Evolutionary conservation across 116 monocot genomes (phyloP), one percentile per base, ranked within the genome.

Genomic region (Thalassia testudinum): DNA sequence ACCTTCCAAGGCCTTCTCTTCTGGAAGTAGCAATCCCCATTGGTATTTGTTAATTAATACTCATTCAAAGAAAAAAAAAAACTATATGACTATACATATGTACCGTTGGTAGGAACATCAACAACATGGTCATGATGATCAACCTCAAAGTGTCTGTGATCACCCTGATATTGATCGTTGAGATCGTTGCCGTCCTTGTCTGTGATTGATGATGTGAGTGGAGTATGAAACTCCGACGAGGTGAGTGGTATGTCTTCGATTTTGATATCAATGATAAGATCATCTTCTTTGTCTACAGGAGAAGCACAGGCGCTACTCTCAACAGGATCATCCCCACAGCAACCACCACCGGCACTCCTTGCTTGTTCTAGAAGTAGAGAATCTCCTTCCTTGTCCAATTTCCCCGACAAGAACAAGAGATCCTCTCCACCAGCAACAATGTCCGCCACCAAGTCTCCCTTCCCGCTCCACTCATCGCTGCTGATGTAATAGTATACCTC

Each of bases 301-400:
- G n/a, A n/a, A n/a, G n/a, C n/a, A 16, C 21, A 62, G 58, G 62
- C 37, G 42, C 43, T 44, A 75, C 74, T 72, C 67, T 72, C 23
- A 21, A 27, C 43, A 42, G 45, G 61, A 54, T 30, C 63, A 24
- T 23, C 18, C 65, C 56, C 27, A 40, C 7, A 40, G 40, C 7
- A 40, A 14, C 40, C 40, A 7, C 40, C 11, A 8, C 76, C 60
- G 22, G 67, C 58, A 73, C 72, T 73, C 68, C 62, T 52, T 34
- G 26, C 75, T 73, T 79, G 43, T 13, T 60, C 64, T 30, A 27
- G 53, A 67, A 64, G 71, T 4, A 63, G 25, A 29, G 79, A 54
- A 72, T 78, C 71, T 7, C 63, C 50, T 26, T 47, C 59, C 2
- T 21, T 26, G 63, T 69, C 47, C 45, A 61, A 51, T 55, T 52